Conservation (phyloP, 2,329 filamentous ascomycete genomes). For the Nigrograna mackinnonii region DNA sequence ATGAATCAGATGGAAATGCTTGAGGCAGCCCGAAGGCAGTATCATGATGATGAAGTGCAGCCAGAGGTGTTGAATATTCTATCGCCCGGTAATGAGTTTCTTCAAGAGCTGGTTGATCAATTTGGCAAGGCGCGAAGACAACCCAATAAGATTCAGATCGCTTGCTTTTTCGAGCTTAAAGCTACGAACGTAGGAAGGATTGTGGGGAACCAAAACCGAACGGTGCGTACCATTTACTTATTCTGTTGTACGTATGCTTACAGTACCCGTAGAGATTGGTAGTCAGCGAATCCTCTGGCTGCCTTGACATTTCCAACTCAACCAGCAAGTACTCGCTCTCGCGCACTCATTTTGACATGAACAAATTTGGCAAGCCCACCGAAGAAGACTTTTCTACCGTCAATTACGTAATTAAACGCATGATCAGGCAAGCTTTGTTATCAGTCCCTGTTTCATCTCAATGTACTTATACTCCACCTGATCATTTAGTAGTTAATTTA, state of each 20-base stretch:
- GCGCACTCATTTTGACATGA: constrained; percentile 26
- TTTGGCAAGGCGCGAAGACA: constrained; percentile 19
- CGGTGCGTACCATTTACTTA: too few relatives aligned
- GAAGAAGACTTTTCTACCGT: constrained; percentile 27
- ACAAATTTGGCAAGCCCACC: constrained; percentile 20
- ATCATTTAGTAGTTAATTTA: too few relatives aligned
- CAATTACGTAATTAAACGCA: constrained; percentile 17
- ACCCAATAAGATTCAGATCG: constrained; percentile 19
- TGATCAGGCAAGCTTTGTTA: too few relatives aligned
- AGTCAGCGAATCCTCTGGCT: constrained; percentile 22
- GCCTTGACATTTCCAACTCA: constrained; percentile 19
- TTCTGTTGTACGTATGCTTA: not conserved
- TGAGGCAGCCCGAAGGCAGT: constrained; percentile 21
- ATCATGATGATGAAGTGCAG: constrained; percentile 20
- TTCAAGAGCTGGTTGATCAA: constrained; percentile 23
- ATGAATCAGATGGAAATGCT: constrained; percentile 28
- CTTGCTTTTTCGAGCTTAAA: constrained; percentile 27
- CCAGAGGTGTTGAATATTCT: constrained; percentile 19
- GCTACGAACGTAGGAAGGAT: constrained; percentile 28
- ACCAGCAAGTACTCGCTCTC: constrained; percentile 21
- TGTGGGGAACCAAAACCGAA: constrained; percentile 22
- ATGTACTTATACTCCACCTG: too few relatives aligned
- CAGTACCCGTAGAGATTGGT: constrained; percentile 2
- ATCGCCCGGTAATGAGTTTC: constrained; percentile 22
- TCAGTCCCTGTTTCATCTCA: too few relatives aligned